These are phyloP conservation scores for Pythium dissotocum DNA, from an alignment of 352 stramenopile genomes.

Conservation along the genomic window DNA sequence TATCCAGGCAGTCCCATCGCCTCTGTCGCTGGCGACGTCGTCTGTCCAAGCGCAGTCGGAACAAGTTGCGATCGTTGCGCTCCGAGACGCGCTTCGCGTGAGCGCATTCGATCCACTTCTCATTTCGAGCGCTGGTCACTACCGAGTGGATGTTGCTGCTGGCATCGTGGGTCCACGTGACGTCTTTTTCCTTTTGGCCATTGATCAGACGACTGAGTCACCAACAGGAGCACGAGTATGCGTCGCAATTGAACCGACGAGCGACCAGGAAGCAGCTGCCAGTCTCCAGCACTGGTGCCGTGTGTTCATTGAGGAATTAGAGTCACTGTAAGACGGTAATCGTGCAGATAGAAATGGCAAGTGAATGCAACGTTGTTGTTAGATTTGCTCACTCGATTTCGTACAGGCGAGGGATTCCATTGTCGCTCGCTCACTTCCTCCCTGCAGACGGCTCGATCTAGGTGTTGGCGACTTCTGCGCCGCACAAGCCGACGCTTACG, in stretches of 20 bases:
- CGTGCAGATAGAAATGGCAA: not conserved
- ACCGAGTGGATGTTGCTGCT: slow-evolving; percentile 32
- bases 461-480: not conserved
- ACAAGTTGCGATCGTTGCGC: slow-evolving; percentile 33
- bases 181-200: not conserved
- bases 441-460: not conserved
- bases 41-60: slow-evolving; percentile 23
- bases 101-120: slow-evolving; percentile 62
- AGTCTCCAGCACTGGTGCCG: not conserved
- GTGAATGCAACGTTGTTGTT: slow-evolving; percentile 4
- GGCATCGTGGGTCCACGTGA: not conserved
- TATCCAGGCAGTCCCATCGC: slow-evolving; percentile 34
- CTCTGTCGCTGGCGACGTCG: not conserved
- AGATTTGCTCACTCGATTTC: not conserved
- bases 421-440: slow-evolving; percentile 5
- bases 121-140: slow-evolving; percentile 44
- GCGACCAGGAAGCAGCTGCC: not conserved
- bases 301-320: slow-evolving; percentile 12
- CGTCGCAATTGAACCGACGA: not conserved
- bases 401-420: slow-evolving; percentile 2
- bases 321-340: slow-evolving; percentile 2
- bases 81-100: slow-evolving; percentile 50
- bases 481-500: slow-evolving; percentile 26
- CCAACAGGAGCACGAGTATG: slow-evolving; percentile 1
- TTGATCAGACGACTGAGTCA: slow-evolving; percentile 11